Evolutionary conservation across 306 rosid genomes (phyloP).

Genomic region (Canavalia ensiformis): DNA sequence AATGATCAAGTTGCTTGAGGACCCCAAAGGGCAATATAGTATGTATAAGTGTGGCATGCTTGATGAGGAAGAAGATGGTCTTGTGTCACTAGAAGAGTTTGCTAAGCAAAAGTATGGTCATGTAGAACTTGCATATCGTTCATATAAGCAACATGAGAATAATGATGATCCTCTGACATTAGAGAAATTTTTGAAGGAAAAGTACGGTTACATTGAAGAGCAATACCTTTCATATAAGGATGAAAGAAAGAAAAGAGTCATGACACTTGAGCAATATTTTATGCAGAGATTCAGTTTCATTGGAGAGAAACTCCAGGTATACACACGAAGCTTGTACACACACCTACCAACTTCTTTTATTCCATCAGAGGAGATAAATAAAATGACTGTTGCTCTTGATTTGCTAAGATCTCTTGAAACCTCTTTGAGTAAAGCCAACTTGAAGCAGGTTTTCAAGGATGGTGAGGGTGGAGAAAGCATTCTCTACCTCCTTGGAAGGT

Average conservation of each 20-base stretch:
- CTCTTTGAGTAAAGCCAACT: conserved; percentile 27
- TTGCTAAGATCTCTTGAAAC: conserved; percentile 42
- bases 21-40: conserved; percentile 45
- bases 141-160: background rate
- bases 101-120: background rate
- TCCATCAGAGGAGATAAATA: conserved; percentile 39
- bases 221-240: conserved; percentile 30
- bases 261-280: conserved; percentile 47
- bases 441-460: background rate
- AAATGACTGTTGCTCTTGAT: conserved; percentile 46
- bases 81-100: conserved; percentile 41
- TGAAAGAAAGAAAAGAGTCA: background rate
- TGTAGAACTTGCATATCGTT: background rate
- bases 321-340: conserved; percentile 40
- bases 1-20: conserved; percentile 52
- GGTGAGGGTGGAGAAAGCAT: background rate
- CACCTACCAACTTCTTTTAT: conserved; percentile 65
- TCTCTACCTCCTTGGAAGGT: conserved; percentile 16
- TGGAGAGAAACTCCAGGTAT: conserved; percentile 25
- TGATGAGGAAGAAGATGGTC: background rate
- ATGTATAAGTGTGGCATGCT: conserved; percentile 27
- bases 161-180: conserved; percentile 30
- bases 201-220: background rate
- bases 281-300: conserved; percentile 26
- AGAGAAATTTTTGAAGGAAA: conserved; percentile 37